Conservation (phyloP, 2,329 filamentous ascomycete genomes). For the Davidsoniella eucalypti region DNA sequence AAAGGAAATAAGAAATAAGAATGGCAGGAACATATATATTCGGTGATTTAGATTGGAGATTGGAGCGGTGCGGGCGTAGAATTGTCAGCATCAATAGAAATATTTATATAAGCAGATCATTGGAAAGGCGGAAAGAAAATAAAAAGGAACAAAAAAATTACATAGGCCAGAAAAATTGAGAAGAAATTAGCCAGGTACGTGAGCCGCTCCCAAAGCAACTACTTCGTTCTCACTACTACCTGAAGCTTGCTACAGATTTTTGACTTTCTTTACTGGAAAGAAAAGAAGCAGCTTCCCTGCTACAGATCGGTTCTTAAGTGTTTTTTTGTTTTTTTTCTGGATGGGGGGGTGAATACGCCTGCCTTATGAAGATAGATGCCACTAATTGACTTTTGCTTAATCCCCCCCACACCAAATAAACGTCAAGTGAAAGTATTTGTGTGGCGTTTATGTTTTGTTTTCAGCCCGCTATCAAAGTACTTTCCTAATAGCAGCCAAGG, state of each 20-base stretch:
- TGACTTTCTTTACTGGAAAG: not conserved
- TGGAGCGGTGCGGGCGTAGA: not conserved
- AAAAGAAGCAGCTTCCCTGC: not conserved
- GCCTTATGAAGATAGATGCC: too few relatives aligned
- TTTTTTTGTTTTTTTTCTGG: too few relatives aligned
- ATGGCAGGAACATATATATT: not conserved
- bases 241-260: not conserved
- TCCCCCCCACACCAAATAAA: too few relatives aligned
- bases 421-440: too few relatives aligned
- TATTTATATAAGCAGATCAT: slow-evolving; percentile 2
- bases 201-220: not conserved
- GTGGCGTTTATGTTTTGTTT: too few relatives aligned
- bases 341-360: too few relatives aligned
- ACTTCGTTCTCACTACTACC: not conserved
- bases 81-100: not conserved
- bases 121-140: slow-evolving; percentile 6
- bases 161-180: not conserved
- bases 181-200: not conserved
- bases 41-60: not conserved
- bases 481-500: too few relatives aligned
- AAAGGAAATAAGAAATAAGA: not conserved
- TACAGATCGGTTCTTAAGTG: too few relatives aligned
- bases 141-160: not conserved
- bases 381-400: too few relatives aligned
- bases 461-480: too few relatives aligned